phyloP scores from a whole-genome alignment of 2,329 filamentous ascomycete species.

The Xylaria digitata region DNA sequence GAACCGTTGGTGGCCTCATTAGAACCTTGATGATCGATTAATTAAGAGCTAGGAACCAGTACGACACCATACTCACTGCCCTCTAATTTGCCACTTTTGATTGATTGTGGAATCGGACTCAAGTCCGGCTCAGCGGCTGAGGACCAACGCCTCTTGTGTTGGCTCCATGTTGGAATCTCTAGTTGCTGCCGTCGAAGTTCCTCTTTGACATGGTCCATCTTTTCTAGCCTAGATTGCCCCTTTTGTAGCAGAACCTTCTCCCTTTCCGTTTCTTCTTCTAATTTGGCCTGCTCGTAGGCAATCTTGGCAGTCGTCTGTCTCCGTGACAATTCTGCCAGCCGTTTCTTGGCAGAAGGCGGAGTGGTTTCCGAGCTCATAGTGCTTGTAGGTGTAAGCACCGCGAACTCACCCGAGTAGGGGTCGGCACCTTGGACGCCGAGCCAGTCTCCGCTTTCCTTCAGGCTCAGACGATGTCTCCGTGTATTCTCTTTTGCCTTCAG shows the following conservation, averaged over 20 bases:
- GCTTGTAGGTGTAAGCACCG: slow-evolving; percentile 60
- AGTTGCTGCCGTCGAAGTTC: slow-evolving; percentile 50
- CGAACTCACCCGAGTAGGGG: slow-evolving; percentile 65
- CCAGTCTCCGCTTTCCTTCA: slow-evolving; percentile 68
- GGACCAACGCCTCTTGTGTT: slow-evolving; percentile 61
- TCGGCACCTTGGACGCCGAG: slow-evolving; percentile 69
- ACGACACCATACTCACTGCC: slow-evolving; percentile 37
- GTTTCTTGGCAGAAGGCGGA: slow-evolving; percentile 47
- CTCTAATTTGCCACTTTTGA: slow-evolving; percentile 42
- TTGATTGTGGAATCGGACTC: slow-evolving; percentile 62
- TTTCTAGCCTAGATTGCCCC: slow-evolving; percentile 58
- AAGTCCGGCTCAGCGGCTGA: slow-evolving; percentile 62
- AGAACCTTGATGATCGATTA: slow-evolving; percentile 30
- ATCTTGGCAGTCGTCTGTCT: slow-evolving; percentile 52
- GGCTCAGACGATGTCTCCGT: slow-evolving; percentile 56
- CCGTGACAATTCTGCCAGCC: slow-evolving; percentile 49
- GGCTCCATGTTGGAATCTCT: slow-evolving; percentile 57
- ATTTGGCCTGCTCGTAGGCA: slow-evolving; percentile 52
- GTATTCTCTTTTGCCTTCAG: slow-evolving; percentile 48
- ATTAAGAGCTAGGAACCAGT: not conserved
- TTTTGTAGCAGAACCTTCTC: slow-evolving; percentile 53
- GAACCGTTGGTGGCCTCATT: slow-evolving; percentile 32
- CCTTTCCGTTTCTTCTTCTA: slow-evolving; percentile 56
- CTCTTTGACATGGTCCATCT: slow-evolving; percentile 57
- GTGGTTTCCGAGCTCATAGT: slow-evolving; percentile 58